Base-by-base conservation (phyloP, 768 basidiomycete species). In the Russula sp. region DNA sequence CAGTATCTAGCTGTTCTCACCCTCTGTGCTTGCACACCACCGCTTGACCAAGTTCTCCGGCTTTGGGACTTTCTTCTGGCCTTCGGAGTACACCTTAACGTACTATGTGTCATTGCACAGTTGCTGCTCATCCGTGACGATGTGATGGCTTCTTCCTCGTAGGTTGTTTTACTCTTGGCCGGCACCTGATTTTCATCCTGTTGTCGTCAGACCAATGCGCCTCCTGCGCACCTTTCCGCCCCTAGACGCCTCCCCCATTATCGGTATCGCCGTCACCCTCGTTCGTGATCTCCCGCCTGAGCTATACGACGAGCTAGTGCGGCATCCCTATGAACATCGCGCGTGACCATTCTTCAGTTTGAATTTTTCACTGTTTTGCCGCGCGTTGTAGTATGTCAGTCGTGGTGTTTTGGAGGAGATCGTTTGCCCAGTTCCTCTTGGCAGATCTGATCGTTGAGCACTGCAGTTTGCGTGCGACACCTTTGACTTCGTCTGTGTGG, bases 41-140 rank as follows among this genome's bases (percentile, higher is more conserved):
- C 97, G 0, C 78, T 99, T 10, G 90, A 94, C 70, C 90, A 98
- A 75, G 96, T 98, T 29, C 79, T 99, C 34, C 87, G 87, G 66
- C 76, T 99, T 56, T 99, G 97, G 96, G 97, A 99, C 73, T 99
- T 98, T 71, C 80, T 99, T 9, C 80, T 99, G 32, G 93, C 96
- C 4, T 98, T 95, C 69, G 97, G 97, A 14, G 90, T 95, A 25
- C 97, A 98, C 70, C 79, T 99, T 20, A 99, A 99, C 69, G 88
- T 99, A 11, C 78, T 99, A 16, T 98, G 95, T 70, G 94, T 98
- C 3, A 98, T 98, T 63, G 96, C 97, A 7, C 97, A 98, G 69
- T 75, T 99, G 5, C 72, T 95, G 4, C 81, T 96, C 11, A 96
- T 98, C 74, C 80, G 93, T 61, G 88, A 91, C 48, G 90, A 93